Evolutionary conservation across 2,329 filamentous ascomycete genomes (phyloP).

Genomic region (Huntiella bhutanensis): DNA sequence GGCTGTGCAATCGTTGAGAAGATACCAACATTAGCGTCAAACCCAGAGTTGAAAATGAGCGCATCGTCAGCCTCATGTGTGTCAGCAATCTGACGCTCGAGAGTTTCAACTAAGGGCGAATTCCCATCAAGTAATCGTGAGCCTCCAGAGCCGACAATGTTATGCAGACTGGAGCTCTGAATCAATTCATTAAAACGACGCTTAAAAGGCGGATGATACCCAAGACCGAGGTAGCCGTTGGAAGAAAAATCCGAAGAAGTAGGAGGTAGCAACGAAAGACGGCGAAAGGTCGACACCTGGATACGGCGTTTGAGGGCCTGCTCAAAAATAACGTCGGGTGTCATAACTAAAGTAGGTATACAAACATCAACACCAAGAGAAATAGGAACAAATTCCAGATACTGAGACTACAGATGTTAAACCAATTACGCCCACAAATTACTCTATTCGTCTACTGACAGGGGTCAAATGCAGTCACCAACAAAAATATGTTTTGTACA

Average conservation of each 20-base stretch:
- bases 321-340: too few relatives aligned
- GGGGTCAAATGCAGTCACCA: too few relatives aligned
- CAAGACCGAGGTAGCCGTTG: conserved; percentile 63
- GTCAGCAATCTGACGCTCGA: conserved; percentile 27
- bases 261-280: too few relatives aligned
- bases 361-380: too few relatives aligned
- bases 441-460: too few relatives aligned
- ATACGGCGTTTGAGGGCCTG: too few relatives aligned
- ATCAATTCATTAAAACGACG: conserved; percentile 34
- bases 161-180: conserved; percentile 22
- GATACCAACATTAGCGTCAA: conserved; percentile 46
- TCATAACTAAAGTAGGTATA: too few relatives aligned
- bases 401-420: too few relatives aligned
- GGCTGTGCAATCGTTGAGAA: conserved; percentile 40
- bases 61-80: conserved; percentile 29
- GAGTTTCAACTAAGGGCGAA: conserved; percentile 22
- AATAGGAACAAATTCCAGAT: too few relatives aligned
- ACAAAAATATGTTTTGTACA: too few relatives aligned
- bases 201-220: conserved; percentile 30
- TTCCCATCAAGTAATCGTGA: conserved; percentile 37
- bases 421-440: too few relatives aligned
- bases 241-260: conserved; percentile 47
- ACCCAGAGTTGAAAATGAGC: conserved; percentile 39
- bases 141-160: conserved; percentile 29
- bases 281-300: too few relatives aligned